Percentiles rank a stretch among this genome's conserved stretches.
phyloP scores from a whole-genome alignment of 2,329 filamentous ascomycete species.

The Sclerotinia nivalis region DNA sequence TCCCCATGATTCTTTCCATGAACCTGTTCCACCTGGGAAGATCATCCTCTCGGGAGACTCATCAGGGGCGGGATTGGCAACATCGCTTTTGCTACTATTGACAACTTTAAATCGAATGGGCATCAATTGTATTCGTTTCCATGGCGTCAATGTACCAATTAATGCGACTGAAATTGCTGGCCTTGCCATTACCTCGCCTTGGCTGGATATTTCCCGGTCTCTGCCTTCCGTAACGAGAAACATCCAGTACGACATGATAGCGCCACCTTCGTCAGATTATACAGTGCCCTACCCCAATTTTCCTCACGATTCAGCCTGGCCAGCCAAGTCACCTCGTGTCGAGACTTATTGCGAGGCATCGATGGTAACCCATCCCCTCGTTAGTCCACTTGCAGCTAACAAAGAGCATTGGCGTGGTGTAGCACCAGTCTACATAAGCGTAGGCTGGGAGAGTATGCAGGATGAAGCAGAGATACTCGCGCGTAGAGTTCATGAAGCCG shows the following conservation, averaged over 20 bases:
- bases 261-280: constrained; percentile 48
- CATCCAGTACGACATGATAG: constrained; percentile 63
- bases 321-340: constrained; percentile 53
- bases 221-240: constrained; percentile 57
- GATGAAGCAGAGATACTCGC: constrained; percentile 68
- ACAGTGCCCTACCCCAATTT: constrained; percentile 41
- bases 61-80: constrained; percentile 70
- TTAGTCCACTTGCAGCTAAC: constrained; percentile 57
- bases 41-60: constrained; percentile 73
- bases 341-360: constrained; percentile 57
- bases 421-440: constrained; percentile 67
- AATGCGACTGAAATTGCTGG: constrained; percentile 67
- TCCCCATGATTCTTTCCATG: constrained; percentile 65
- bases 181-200: constrained; percentile 63
- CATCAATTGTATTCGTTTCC: constrained; percentile 55
- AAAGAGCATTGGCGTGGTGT: constrained; percentile 57
- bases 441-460: constrained; percentile 70
- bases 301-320: constrained; percentile 58
- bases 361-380: constrained; percentile 65
- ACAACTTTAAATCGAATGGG: constrained; percentile 58
- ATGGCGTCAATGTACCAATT: constrained; percentile 52
- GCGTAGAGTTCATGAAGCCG: constrained; percentile 54
- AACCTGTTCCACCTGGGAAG: constrained; percentile 61
- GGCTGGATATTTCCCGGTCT: constrained; percentile 69
- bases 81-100: constrained; percentile 67